Evolutionary conservation across 257 asterid species (phyloP).

Genomic region (Parsonsia alboflavescens): DNA sequence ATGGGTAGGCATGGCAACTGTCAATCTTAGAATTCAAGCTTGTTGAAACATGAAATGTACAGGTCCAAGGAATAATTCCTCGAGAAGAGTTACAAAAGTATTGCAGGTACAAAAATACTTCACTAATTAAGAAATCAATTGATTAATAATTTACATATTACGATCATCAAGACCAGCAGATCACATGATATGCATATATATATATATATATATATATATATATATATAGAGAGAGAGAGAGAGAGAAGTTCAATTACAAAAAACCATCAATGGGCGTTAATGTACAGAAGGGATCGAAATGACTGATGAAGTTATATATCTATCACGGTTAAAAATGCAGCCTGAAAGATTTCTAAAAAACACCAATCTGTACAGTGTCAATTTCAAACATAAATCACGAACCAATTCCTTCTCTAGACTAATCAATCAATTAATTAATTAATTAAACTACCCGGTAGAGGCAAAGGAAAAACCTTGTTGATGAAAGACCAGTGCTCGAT

Average conservation of each 20-base stretch:
- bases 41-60: neutral
- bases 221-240: too few species aligned
- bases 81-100: neutral
- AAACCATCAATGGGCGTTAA: neutral
- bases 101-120: neutral
- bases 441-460: neutral
- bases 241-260: neutral
- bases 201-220: too few species aligned
- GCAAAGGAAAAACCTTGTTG: neutral
- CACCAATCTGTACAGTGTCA: conserved; percentile 18
- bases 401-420: neutral
- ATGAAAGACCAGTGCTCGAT: neutral
- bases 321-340: neutral
- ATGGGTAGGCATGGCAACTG: conserved; percentile 12
- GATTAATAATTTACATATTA: too few species aligned
- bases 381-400: conserved; percentile 7
- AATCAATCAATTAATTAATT: too few species aligned
- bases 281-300: neutral
- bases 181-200: neutral
- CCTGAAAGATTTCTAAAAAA: conserved; percentile 1
- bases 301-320: neutral
- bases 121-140: neutral
- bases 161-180: neutral
- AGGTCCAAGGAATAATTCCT: neutral
- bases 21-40: conserved; percentile 11